These are phyloP conservation scores for Boeremia lycopersici DNA, from an alignment of 2,329 filamentous ascomycete genomes.

Conservation along the genomic window DNA sequence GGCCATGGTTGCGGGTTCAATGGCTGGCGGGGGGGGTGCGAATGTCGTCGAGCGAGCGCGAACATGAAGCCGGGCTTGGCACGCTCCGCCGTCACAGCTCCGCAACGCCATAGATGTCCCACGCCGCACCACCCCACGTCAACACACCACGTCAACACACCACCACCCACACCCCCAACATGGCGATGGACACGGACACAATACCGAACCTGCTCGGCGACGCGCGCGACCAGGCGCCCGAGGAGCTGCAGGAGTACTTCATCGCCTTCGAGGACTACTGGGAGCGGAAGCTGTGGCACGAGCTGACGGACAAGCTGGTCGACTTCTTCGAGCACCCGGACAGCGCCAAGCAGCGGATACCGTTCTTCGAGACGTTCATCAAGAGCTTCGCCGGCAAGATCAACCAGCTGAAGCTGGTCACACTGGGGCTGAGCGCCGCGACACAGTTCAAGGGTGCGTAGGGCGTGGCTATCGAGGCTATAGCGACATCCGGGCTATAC, in stretches of 20 bases:
- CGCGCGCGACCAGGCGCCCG: slow-evolving; percentile 84
- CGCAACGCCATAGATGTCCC: slow-evolving; percentile 26
- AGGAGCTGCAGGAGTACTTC: slow-evolving; percentile 85
- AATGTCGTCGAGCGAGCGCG: slow-evolving; percentile 35
- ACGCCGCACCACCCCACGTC: slow-evolving; percentile 25
- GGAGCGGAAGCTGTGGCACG: slow-evolving; percentile 99
- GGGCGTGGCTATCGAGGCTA: no score
- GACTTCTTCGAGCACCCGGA: slow-evolving; percentile 84
- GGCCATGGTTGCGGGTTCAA: slow-evolving; percentile 49
- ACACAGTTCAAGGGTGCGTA: slow-evolving; percentile 76
- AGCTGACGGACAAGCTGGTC: slow-evolving; percentile 87
- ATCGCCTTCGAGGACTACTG: slow-evolving; percentile 94
- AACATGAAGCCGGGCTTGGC: slow-evolving; percentile 26
- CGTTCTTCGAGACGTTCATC: slow-evolving; percentile 93
- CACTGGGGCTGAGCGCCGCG: slow-evolving; percentile 84
- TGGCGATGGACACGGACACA: slow-evolving; percentile 79
- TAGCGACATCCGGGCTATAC: slow-evolving; percentile 6
- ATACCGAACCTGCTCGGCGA: slow-evolving; percentile 92
- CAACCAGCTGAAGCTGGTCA: slow-evolving; percentile 97
- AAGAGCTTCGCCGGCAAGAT: slow-evolving; percentile 97
- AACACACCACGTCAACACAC: slow-evolving; percentile 14
- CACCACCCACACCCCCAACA: slow-evolving; percentile 21
- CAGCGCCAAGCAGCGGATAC: slow-evolving; percentile 82
- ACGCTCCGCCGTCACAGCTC: slow-evolving; percentile 19
- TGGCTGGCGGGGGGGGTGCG: slow-evolving; percentile 40